These are phyloP conservation scores for Lizonia empirigonia DNA, from an alignment of 2,329 filamentous ascomycete species.

Conservation along the genomic window DNA sequence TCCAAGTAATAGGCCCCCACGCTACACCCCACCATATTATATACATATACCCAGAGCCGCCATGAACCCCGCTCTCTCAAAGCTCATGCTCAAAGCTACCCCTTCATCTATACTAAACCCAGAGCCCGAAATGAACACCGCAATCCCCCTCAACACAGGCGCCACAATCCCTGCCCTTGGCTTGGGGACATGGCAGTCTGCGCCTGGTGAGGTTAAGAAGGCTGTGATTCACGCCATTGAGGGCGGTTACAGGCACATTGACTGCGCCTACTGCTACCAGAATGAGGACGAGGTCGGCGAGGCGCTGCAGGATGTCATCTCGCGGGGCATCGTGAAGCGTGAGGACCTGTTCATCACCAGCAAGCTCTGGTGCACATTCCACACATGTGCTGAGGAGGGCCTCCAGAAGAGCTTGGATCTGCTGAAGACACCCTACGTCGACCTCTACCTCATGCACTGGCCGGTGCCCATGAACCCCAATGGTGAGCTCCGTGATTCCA, in stretches of 20 bases:
- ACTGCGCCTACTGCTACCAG: slow-evolving; percentile 76
- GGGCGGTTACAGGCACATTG: slow-evolving; percentile 62
- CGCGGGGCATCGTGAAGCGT: slow-evolving; percentile 70
- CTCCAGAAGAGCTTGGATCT: slow-evolving; percentile 75
- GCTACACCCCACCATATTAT: slow-evolving; percentile 14
- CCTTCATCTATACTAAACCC: slow-evolving; percentile 46
- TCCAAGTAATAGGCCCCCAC: slow-evolving; percentile 17
- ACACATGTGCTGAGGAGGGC: slow-evolving; percentile 69
- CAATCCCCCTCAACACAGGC: slow-evolving; percentile 49
- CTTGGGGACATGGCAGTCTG: slow-evolving; percentile 49
- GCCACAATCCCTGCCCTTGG: slow-evolving; percentile 48
- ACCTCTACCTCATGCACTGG: slow-evolving; percentile 85
- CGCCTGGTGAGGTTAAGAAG: slow-evolving; percentile 54
- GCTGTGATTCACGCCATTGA: slow-evolving; percentile 56
- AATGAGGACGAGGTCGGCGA: slow-evolving; percentile 85
- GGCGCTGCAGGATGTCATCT: slow-evolving; percentile 75
- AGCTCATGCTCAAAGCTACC: slow-evolving; percentile 48
- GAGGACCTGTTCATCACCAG: slow-evolving; percentile 83
- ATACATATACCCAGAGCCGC: slow-evolving; percentile 35
- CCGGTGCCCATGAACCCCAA: slow-evolving; percentile 79
- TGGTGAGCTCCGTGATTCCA: slow-evolving; percentile 49
- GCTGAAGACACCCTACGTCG: slow-evolving; percentile 79
- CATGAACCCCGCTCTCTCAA: slow-evolving; percentile 50
- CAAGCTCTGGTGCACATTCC: slow-evolving; percentile 85
- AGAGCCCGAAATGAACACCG: slow-evolving; percentile 48